Conservation (phyloP, 495 filamentous ascomycete genomes). For the Aspergillus heteromorphus region DNA sequence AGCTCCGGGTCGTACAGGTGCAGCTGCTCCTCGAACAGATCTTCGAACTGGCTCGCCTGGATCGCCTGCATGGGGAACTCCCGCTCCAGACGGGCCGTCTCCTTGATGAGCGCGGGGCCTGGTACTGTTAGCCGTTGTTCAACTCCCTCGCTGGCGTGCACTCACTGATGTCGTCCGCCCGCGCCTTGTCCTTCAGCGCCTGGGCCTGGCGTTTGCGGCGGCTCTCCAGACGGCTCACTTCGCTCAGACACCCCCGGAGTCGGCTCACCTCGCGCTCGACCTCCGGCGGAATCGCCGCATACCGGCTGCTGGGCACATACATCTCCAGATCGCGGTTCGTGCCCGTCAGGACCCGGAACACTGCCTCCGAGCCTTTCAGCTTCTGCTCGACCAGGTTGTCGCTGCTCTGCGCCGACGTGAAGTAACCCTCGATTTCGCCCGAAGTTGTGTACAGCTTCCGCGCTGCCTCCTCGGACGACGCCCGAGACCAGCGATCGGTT, state of each 20-base stretch:
- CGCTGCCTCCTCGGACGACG: constrained; percentile 62
- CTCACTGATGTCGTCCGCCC: constrained; percentile 82
- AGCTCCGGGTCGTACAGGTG: constrained; percentile 73
- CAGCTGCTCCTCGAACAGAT: constrained; percentile 79
- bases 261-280: constrained; percentile 72
- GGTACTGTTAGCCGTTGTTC: too few relatives aligned
- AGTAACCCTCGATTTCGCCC: constrained; percentile 78
- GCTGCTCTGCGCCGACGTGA: constrained; percentile 75
- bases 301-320: constrained; percentile 80
- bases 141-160: neutral
- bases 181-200: constrained; percentile 66
- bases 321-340: constrained; percentile 75
- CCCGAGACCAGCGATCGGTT: constrained; percentile 78
- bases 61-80: constrained; percentile 79
- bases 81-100: constrained; percentile 80
- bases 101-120: constrained; percentile 68
- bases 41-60: constrained; percentile 82
- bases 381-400: constrained; percentile 78
- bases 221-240: constrained; percentile 74
- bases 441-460: constrained; percentile 71
- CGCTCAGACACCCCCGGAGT: constrained; percentile 72
- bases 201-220: constrained; percentile 72
- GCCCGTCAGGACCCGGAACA: constrained; percentile 68
- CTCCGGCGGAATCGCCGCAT: constrained; percentile 68
- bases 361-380: constrained; percentile 65